Base-by-base conservation (phyloP, 345 rosid genomes). In the Euclidium syriacum region DNA sequence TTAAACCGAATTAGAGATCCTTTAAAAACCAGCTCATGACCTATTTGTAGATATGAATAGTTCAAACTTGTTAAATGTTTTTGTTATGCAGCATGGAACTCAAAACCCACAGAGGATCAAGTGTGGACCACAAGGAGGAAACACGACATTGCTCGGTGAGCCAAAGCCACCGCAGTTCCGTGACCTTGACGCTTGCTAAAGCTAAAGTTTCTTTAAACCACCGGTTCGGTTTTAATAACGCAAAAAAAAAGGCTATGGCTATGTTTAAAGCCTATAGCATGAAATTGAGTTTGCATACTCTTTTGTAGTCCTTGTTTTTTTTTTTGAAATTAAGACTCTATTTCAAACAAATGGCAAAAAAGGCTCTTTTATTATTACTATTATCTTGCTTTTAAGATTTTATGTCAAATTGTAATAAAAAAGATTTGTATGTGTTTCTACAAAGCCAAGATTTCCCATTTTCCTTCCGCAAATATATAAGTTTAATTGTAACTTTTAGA, bases 81-180 rank as follows among this genome's bases (percentile, higher is more conserved):
- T 27, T 68, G n/a, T n/a, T n/a, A n/a, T 44, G 19, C 83, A 95
- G 99, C 91, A 62, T 44, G 98, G 98, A 65, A 90, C 99, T 22
- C 98, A 95, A 71, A 90, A 95, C 60, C 85, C 96, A 0, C 78
- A 88, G 33, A 87, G 99, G 46, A 78, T 81, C n/a, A 90, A 15
- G 71, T 43, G 80, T 62, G 99, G 96, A 66, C 99, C 99, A 53
- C 98, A 83, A 78, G 99, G 99, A 68, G 99, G 98, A 55, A 88
- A 86, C 67, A 86, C 73, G n/a, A 88, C 87, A 44, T 67, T 95
- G 75, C 80, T 81, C 0, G 62, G 81, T 1, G 98, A 95, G 59
- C 99, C 96, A 18, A 90, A 78, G 65, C 86, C 95, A 56, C 94
- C 97, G 27, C 84, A 88, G 2, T 87, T 89, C 77, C 87, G 99